Base-by-base conservation (phyloP, 2,329 filamentous ascomycete species). In the Parastagonospora nodorum region DNA sequence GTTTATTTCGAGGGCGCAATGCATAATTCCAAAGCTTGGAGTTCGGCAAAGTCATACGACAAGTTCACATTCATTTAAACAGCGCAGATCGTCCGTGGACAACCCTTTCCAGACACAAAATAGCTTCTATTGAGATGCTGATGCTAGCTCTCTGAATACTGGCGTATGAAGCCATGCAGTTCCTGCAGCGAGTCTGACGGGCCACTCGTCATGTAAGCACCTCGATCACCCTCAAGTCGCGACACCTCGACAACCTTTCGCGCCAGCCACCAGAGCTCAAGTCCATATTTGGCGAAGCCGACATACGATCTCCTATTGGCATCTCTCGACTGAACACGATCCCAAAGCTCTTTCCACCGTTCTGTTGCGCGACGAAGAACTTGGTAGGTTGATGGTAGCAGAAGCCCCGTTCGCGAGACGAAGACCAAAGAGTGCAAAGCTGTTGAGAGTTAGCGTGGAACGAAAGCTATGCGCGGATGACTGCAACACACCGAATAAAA, bases 271-370 rank as follows among this genome's bases (percentile, higher is more conserved):
- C 57, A 62, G 10, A 62, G 45, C 14, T 60, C 59, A 8, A 51
- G 14, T 1, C 45, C 45, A n/a, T 62, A 50, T 36, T 50, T 57
- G 14, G 42, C 30, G 27, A 60, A 62, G 1, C 59, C 59, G 7
- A 55, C 11, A 9, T 32, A 31, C 5, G n/a, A 3, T 2, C 19
- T 35, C 6, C 31, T 40, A 11, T 16, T 30, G 1, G 8, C 24
- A 9, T 38, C 15, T 30, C 19, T 41, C 9, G 45, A 11, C 2
- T 48, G 16, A 8, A 51, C 31, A 10, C 10, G 4, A 16, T 61
- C 30, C 53, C 58, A 56, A 5, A 60, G 31, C 8, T 50, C 42
- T 50, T 58, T 63, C 60, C 60, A 63, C 2, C 60, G 56, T 6
- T 31, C 15, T 5, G 38, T 43, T 2, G 56, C 58, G n/a, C 56